These are phyloP conservation scores for Conringia planisiliqua DNA, from an alignment of 345 rosid species.

Conservation along the genomic window DNA sequence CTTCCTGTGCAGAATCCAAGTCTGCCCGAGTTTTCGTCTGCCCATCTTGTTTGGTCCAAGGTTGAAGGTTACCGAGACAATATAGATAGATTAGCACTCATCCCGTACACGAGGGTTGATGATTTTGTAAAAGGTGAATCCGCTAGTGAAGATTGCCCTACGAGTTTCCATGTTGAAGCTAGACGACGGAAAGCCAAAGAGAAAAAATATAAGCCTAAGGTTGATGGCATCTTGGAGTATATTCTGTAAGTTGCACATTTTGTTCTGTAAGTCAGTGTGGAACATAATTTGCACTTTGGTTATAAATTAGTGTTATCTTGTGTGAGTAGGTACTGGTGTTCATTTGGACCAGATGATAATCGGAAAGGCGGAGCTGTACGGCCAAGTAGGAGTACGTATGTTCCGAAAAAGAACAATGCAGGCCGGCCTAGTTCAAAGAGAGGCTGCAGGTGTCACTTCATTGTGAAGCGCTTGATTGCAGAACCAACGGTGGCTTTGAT, in stretches of 20 bases:
- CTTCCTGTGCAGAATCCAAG: constrained; percentile 90
- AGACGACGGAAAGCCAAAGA: constrained; percentile 61
- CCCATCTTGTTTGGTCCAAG: constrained; percentile 86
- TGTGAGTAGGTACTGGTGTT: constrained; percentile 89
- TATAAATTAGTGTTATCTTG: neutral
- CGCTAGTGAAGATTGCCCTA: constrained; percentile 76
- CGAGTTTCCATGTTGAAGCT: constrained; percentile 93
- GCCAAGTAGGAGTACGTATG: constrained; percentile 80
- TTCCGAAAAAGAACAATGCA: constrained; percentile 81
- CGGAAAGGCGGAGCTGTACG: constrained; percentile 81
- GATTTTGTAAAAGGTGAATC: constrained; percentile 95
- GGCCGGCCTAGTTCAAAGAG: constrained; percentile 95
- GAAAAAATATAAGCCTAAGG: constrained; percentile 71
- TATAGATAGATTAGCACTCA: constrained; percentile 84
- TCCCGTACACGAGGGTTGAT: constrained; percentile 85
- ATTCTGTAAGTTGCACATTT: constrained; percentile 64
- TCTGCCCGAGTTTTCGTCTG: constrained; percentile 69
- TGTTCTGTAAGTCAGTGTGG: neutral
- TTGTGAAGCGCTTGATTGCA: constrained; percentile 88
- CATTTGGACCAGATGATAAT: constrained; percentile 96
- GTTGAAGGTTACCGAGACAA: constrained; percentile 94
- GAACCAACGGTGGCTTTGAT: constrained; percentile 84
- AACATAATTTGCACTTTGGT: neutral
- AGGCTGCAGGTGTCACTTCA: constrained; percentile 95
- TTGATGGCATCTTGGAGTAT: constrained; percentile 93